Evolutionary conservation across 2,329 filamentous ascomycete genomes (phyloP), one percentile per base, ranked within the genome.

Genomic region (Penicillium sp.): DNA sequence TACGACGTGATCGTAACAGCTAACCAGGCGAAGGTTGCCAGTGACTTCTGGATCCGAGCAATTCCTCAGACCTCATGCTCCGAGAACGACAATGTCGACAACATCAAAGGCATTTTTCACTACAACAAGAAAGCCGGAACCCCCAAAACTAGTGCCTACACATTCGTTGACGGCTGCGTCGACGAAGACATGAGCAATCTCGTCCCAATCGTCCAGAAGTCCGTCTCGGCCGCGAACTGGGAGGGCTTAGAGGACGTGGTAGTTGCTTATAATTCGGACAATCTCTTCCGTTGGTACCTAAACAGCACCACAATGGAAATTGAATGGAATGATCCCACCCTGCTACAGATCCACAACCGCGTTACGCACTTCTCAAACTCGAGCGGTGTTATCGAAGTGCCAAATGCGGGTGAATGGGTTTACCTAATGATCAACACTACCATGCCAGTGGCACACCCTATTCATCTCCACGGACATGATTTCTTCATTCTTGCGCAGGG

Each of bases 21-120:
- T 2, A 59, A 71, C 50, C 66, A 69, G 53, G 57, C 55, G 13
- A 51, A 59, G 0, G 21, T 56, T 3, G 64, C 61, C 7, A 55
- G 64, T 16, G 61, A 60, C 13, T 74, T 71, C 55, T 75, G 72
- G 72, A 72, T 85, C 54, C 75, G 82, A 1, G 75, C 78, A 3
- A 75, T 77, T 3, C 77, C 77, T 0, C 75, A 80, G 55, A 50
- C 61, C 0, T 67, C 69, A 3, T 83, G 81, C 63, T 75, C 72
- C 2, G 62, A 69, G 1, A 80, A 78, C 43, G 64, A 64, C 19
- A 77, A 69, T 27, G 54, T 67, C 0, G 70, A 75, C 50, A 77
- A 80, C 58, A 81, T 83, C 62, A 77, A 69, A 43, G 83, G 80
- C 2, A 81, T 85, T 50, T 63, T 85, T 3, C 75, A 75, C 55